Base-by-base conservation (phyloP, 768 basidiomycete species). In the Trametes coccinea region DNA sequence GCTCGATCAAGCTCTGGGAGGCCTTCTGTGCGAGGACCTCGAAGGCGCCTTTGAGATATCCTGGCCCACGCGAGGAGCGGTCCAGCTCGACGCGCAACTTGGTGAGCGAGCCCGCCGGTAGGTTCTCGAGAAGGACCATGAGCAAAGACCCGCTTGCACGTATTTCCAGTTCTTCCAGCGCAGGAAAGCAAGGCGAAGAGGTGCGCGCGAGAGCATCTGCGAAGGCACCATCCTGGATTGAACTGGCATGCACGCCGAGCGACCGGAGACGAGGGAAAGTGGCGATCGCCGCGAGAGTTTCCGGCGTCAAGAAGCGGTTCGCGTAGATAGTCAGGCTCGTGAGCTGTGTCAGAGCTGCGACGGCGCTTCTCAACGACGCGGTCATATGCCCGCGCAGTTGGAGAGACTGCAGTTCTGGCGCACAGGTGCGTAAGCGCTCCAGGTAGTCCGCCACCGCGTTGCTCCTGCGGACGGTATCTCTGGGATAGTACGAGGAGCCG, bases 21-120 rank as follows among this genome's bases (percentile, higher is more conserved):
- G 63, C 54, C 48, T 68, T 67, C n/a, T 62, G 39, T 2, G 63
- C 66, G 41, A 72, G 50, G 14, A 63, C 56, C 34, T 65, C 63
- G 62, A 72, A 62, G n/a, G 62, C 53, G 29, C 66, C 59, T 30
- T 56, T 33, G 22, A 59, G 62, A 58, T 52, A 53, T n/a, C 22
- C 44, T 11, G 49, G 53, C 33, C 54, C 67, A 10, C 40, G 60
- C 16, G 49, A n/a, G 34, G 53, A 55, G 29, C 60, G 52, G n/a
- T 64, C 62, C 3, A 61, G 55, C 31, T 69, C 68, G 5, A 67
- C 39, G 48, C 63, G 59, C 14, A 71, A 49, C 27, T 52, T 64
- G 11, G 56, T 51, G 43, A 72, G 64, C 14, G 44, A 59, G 17
- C 60, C 45, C 4, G 16, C 5, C 3, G 64, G 69, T 2, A 72